Percentiles rank a stretch among this genome's conserved stretches.
These are phyloP conservation scores for Coprinopsis cinerea DNA, from an alignment of 768 basidiomycete species.

Conservation along the genomic window DNA sequence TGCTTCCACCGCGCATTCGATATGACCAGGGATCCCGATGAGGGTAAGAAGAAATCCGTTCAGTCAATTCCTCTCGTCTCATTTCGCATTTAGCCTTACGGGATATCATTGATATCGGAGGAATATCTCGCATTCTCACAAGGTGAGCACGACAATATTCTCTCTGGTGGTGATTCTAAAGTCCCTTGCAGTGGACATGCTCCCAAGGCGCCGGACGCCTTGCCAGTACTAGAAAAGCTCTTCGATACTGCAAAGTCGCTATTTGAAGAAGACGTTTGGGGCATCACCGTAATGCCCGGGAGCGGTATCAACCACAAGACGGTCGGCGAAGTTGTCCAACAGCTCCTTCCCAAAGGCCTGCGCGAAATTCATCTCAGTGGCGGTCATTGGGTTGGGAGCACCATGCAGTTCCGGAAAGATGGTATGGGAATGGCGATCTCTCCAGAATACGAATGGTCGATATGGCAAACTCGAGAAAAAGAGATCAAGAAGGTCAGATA, in stretches of 20 bases:
- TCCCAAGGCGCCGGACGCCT: conserved; percentile 33
- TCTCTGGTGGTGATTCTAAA: background rate
- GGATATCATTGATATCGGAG: conserved; percentile 49
- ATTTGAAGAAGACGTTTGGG: conserved; percentile 32
- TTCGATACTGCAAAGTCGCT: conserved; percentile 30
- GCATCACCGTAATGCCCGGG: conserved; percentile 59
- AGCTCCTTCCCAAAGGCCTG: conserved; percentile 51
- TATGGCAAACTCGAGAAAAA: conserved; percentile 60
- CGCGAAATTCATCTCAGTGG: conserved; percentile 73
- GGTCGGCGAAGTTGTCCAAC: conserved; percentile 40
- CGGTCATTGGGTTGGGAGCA: conserved; percentile 53
- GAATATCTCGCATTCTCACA: conserved; percentile 72
- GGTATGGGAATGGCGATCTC: conserved; percentile 68
- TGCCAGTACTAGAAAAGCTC: conserved; percentile 36
- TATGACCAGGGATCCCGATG: conserved; percentile 50
- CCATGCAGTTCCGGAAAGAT: conserved; percentile 43
- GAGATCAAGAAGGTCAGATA: conserved; percentile 46
- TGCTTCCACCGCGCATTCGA: conserved; percentile 81
- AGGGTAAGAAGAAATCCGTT: conserved; percentile 33
- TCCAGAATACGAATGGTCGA: conserved; percentile 51
- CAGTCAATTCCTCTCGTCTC: background rate
- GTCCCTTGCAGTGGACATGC: conserved; percentile 44
- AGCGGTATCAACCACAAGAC: conserved; percentile 66
- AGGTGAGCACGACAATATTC: conserved; percentile 42
- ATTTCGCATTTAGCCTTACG: conserved; percentile 29